Evolutionary conservation across 2,329 filamentous ascomycete genomes (phyloP).

Genomic region (Monosporascus sp.): DNA sequence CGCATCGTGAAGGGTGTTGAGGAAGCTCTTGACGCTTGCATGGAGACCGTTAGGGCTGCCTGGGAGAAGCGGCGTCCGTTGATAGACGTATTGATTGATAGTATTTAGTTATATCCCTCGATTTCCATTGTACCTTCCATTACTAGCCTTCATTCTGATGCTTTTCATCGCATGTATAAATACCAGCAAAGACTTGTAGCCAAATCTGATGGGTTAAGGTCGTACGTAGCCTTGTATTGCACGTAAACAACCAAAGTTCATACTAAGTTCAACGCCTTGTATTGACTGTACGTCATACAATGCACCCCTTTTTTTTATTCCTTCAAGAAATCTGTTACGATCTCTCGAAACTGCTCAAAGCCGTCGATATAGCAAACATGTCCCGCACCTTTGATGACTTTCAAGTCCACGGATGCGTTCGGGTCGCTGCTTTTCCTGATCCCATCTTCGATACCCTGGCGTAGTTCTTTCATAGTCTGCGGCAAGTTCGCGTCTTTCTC

Average conservation of each 20-base stretch:
- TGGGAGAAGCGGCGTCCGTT: conserved; percentile 12
- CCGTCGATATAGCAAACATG: conserved; percentile 36
- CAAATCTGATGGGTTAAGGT: not conserved
- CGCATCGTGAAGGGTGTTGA: conserved; percentile 5
- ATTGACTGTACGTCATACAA: too few relatives aligned
- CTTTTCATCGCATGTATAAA: too few relatives aligned
- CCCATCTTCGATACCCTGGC: conserved; percentile 28
- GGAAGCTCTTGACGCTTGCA: conserved; percentile 10
- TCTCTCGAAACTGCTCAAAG: conserved; percentile 25
- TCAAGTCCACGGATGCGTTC: conserved; percentile 22
- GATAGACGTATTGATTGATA: conserved; percentile 11
- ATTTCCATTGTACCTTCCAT: too few relatives aligned
- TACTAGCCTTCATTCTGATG: too few relatives aligned
- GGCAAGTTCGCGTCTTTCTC: conserved; percentile 38
- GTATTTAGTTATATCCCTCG: not conserved
- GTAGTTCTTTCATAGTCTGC: conserved; percentile 33
- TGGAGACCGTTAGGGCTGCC: conserved; percentile 10
- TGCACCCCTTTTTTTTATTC: not conserved
- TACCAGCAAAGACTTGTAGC: not conserved
- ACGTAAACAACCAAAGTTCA: too few relatives aligned
- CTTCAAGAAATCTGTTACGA: conserved; percentile 20
- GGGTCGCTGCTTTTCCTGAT: conserved; percentile 20
- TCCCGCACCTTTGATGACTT: conserved; percentile 30
- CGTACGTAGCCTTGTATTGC: not conserved
- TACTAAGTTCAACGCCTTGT: too few relatives aligned